Evolutionary conservation across 2,329 filamentous ascomycete species (phyloP).

Genomic region (Zymoseptoria ardabiliae): DNA sequence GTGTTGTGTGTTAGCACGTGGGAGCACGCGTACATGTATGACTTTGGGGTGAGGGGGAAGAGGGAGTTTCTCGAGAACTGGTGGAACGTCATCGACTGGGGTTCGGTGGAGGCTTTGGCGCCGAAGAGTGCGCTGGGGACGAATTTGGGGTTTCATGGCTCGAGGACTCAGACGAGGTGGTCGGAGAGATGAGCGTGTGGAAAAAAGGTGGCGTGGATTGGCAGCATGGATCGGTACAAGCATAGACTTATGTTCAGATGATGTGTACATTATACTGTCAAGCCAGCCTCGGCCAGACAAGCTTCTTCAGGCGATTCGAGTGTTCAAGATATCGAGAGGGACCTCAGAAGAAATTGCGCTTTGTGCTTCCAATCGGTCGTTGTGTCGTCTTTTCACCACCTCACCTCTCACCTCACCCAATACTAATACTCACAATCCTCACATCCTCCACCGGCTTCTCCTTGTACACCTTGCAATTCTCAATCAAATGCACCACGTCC

Average conservation of each 20-base stretch:
- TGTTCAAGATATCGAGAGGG: too few species aligned
- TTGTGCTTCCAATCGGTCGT: too few species aligned
- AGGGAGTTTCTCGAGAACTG: constrained; percentile 65
- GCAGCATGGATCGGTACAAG: too few species aligned
- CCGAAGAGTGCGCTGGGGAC: constrained; percentile 6
- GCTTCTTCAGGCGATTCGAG: too few species aligned
- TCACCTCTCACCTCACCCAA: constrained; percentile 5
- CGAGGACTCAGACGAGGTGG: not conserved
- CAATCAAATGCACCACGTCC: constrained; percentile 93
- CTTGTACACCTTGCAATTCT: constrained; percentile 77
- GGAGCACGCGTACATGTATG: constrained; percentile 86
- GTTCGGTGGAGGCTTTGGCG: constrained; percentile 47
- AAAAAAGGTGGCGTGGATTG: too few species aligned
- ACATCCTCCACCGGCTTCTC: constrained; percentile 97
- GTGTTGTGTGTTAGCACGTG: constrained; percentile 91
- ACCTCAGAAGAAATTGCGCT: too few species aligned
- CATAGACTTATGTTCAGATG: too few species aligned
- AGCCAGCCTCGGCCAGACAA: too few species aligned
- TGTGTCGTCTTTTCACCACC: too few species aligned
- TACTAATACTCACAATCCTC: constrained; percentile 80
- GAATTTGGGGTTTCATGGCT: not conserved
- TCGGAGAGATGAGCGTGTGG: not conserved
- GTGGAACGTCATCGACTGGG: constrained; percentile 88
- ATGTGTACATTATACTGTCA: too few species aligned
- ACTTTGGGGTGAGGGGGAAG: constrained; percentile 76